These are phyloP conservation scores for Brassica hybrid DNA, from an alignment of 441 rosid species.

Conservation along the genomic window DNA sequence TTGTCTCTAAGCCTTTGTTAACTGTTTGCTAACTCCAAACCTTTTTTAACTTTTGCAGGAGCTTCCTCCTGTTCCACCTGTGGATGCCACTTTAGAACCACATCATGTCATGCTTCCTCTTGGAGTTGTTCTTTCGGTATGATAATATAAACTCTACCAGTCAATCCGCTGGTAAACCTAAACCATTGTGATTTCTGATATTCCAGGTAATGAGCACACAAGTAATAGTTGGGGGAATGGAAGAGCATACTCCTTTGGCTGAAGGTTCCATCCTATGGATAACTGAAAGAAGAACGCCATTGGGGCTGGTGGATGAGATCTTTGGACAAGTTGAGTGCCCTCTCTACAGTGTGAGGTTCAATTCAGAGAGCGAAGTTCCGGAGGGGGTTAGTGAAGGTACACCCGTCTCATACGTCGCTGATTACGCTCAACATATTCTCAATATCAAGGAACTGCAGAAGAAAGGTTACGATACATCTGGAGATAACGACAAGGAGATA, in stretches of 20 bases:
- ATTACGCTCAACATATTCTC: conserved; percentile 78
- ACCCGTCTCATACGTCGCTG: conserved; percentile 71
- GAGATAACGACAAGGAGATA: conserved; percentile 91
- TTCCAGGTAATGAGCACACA: conserved; percentile 70
- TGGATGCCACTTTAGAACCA: conserved; percentile 62
- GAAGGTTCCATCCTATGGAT: conserved; percentile 96
- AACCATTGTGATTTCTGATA: conserved; percentile 23
- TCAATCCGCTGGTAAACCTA: conserved; percentile 10
- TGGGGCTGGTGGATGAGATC: conserved; percentile 89
- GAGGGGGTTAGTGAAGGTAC: conserved; percentile 63
- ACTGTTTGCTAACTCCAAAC: not conserved
- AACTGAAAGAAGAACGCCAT: conserved; percentile 63
- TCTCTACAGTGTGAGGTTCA: conserved; percentile 85
- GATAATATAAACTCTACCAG: not conserved
- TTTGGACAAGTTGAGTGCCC: conserved; percentile 95
- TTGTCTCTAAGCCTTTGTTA: not conserved
- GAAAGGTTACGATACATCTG: conserved; percentile 98
- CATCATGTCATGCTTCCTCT: conserved; percentile 76
- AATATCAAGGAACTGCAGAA: conserved; percentile 70
- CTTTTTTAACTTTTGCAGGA: conserved; percentile 44
- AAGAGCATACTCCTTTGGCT: conserved; percentile 79
- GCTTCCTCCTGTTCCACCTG: conserved; percentile 86
- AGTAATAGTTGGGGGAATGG: conserved; percentile 86
- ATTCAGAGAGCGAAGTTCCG: conserved; percentile 87
- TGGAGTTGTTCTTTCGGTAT: conserved; percentile 82